Conservation (phyloP, 1,139 yeast species). For the Nakaseomyces nivariensis region DNA sequence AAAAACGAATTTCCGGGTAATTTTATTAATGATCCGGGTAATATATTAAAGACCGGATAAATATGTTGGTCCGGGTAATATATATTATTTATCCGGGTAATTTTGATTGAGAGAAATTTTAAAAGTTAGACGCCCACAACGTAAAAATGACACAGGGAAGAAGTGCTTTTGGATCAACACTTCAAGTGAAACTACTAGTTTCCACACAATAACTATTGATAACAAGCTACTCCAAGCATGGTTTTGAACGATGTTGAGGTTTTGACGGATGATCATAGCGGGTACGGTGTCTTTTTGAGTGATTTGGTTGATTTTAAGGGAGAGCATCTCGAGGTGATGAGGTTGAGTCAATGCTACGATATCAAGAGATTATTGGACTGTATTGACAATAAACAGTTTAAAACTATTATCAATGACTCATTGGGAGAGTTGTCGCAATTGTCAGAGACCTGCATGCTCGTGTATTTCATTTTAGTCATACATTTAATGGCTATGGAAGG, state of each 20-base stretch:
- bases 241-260: neutral
- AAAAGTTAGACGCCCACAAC: too few species aligned
- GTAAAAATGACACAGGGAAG: too few species aligned
- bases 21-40: neutral
- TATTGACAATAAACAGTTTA: neutral
- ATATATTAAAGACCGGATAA: too few species aligned
- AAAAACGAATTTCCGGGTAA: neutral
- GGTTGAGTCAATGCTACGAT: neutral
- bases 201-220: too few species aligned
- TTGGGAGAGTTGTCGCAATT: slow-evolving; percentile 9
- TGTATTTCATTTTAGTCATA: neutral
- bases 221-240: neutral
- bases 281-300: neutral
- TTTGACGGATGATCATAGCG: neutral
- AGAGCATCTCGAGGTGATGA: neutral
- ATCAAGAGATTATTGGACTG: neutral
- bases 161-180: too few species aligned
- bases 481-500: neutral
- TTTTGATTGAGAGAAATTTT: too few species aligned
- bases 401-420: slow-evolving; percentile 8
- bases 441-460: neutral
- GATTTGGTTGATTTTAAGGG: neutral
- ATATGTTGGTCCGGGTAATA: too few species aligned
- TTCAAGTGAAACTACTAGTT: too few species aligned
- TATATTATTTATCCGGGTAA: too few species aligned